Evolutionary conservation across 805 yeast species (phyloP).

Genomic region (Ogataea minuta): DNA sequence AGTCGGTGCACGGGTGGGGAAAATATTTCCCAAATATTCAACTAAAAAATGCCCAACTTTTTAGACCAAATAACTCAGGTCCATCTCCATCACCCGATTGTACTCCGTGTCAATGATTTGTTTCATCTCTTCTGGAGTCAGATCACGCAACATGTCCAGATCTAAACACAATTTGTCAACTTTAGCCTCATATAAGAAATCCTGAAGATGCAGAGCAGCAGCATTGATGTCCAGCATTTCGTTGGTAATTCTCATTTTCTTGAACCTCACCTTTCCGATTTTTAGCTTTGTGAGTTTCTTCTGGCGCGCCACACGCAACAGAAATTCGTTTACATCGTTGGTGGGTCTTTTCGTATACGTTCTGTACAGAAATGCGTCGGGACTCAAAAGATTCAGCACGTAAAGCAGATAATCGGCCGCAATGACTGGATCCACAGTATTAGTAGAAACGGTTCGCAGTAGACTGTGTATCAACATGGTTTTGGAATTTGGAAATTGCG

Average conservation of each 20-base stretch:
- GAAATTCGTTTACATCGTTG: conserved; percentile 60
- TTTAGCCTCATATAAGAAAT: conserved; percentile 58
- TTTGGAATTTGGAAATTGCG: conserved; percentile 60
- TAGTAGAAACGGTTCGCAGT: conserved; percentile 70
- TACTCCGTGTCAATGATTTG: conserved; percentile 13
- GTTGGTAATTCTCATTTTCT: not conserved
- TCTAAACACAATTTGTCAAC: conserved; percentile 36
- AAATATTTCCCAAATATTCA: not conserved
- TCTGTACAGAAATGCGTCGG: conserved; percentile 42
- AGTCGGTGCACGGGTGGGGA: conserved; percentile 12
- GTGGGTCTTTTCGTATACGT: conserved; percentile 61
- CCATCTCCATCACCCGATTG: conserved; percentile 12
- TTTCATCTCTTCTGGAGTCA: conserved; percentile 5
- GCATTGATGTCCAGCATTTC: conserved; percentile 34
- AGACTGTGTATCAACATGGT: conserved; percentile 74
- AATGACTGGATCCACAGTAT: conserved; percentile 75
- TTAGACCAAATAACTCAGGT: conserved; percentile 1
- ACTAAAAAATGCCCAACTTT: not conserved
- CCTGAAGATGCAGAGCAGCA: conserved; percentile 62
- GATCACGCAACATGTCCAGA: conserved; percentile 10
- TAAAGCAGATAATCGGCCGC: conserved; percentile 84
- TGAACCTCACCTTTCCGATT: not conserved
- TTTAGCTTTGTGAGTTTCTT: conserved; percentile 28
- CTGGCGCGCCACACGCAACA: conserved; percentile 46
- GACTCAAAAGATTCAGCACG: conserved; percentile 63